Evolutionary conservation across 768 basidiomycete species (phyloP).

Genomic region (Goffeauzyma gilvescens): DNA sequence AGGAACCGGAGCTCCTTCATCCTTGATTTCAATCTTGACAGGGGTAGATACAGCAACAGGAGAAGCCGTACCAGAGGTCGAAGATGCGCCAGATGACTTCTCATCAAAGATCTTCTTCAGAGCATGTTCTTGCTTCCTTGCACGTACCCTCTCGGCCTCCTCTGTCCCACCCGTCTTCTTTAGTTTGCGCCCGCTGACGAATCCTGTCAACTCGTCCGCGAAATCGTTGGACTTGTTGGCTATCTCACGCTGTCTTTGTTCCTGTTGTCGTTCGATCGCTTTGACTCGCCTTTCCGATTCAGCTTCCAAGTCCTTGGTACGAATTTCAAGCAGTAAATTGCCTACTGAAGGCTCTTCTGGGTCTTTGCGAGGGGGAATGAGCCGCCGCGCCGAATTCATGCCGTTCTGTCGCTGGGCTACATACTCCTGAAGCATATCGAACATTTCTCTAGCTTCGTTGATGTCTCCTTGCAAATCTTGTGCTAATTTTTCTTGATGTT

Average conservation of each 20-base stretch:
- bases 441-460: slow-evolving; percentile 70
- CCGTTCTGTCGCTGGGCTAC: slow-evolving; percentile 38
- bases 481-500: slow-evolving; percentile 79
- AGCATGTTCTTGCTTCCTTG: slow-evolving; percentile 62
- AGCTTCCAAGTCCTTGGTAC: slow-evolving; percentile 53
- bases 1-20: too few relatives aligned
- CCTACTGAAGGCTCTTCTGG: slow-evolving; percentile 51
- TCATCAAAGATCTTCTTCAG: slow-evolving; percentile 66
- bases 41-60: too few relatives aligned
- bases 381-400: slow-evolving; percentile 38
- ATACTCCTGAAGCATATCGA: slow-evolving; percentile 76
- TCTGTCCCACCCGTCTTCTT: slow-evolving; percentile 91
- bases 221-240: slow-evolving; percentile 46
- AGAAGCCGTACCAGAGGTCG: too few relatives aligned
- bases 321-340: slow-evolving; percentile 59
- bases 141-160: slow-evolving; percentile 69
- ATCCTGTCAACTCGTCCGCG: slow-evolving; percentile 61
- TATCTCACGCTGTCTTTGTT: slow-evolving; percentile 55
- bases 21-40: too few relatives aligned
- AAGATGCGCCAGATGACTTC: too few relatives aligned
- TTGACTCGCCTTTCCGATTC: slow-evolving; percentile 72
- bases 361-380: slow-evolving; percentile 48
- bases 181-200: slow-evolving; percentile 70
- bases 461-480: slow-evolving; percentile 76
- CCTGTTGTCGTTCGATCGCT: slow-evolving; percentile 79